Evolutionary conservation across 2,329 filamentous ascomycete genomes (phyloP).

Genomic region (Macroventuria anomochaeta): DNA sequence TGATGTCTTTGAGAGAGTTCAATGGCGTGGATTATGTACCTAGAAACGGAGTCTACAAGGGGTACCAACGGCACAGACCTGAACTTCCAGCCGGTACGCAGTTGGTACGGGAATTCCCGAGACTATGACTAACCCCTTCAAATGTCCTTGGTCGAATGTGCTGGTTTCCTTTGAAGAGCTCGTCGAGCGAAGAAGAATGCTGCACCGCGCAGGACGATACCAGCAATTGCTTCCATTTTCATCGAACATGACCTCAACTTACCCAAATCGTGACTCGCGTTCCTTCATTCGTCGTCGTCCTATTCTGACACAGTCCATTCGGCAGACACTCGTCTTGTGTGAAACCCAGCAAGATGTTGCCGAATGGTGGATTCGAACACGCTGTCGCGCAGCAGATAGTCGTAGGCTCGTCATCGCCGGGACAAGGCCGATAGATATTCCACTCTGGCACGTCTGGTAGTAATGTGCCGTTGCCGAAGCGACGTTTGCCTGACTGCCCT

Average conservation of each 20-base stretch:
- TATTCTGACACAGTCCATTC: conserved; percentile 9
- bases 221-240: background rate
- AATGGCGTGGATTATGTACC: background rate
- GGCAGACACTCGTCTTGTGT: conserved; percentile 11
- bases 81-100: background rate
- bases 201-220: background rate
- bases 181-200: background rate
- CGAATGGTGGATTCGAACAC: background rate
- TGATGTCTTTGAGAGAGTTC: background rate
- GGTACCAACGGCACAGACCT: background rate
- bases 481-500: conserved; percentile 8
- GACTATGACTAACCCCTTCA: no score
- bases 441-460: conserved; percentile 1
- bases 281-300: conserved; percentile 5
- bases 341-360: background rate
- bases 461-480: conserved; percentile 8
- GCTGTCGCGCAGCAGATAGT: conserved; percentile 7
- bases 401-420: background rate
- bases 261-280: conserved; percentile 5
- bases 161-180: background rate
- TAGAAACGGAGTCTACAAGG: background rate
- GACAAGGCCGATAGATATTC: conserved; percentile 11
- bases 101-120: no score
- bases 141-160: background rate
- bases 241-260: background rate